Percentiles rank a stretch among this genome's conserved stretches.
Evolutionary conservation across 352 stramenopile genomes (phyloP).

Genomic region (Elongisporangium prolatum): DNA sequence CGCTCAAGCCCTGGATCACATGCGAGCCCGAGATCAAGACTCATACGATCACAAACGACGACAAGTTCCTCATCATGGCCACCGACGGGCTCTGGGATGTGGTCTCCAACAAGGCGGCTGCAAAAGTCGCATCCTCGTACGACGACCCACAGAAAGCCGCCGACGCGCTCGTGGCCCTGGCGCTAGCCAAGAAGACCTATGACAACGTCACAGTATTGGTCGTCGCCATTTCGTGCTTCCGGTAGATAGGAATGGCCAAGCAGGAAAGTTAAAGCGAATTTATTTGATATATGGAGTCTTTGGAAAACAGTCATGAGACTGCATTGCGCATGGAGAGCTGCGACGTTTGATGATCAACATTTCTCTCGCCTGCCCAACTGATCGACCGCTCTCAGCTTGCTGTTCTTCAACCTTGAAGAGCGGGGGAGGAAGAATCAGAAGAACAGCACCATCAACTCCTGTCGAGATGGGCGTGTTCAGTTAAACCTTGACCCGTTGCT

Average conservation of each 20-base stretch:
- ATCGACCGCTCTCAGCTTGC: not conserved
- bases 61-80: conserved; percentile 78
- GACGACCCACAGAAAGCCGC: conserved; percentile 52
- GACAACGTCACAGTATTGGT: conserved; percentile 84
- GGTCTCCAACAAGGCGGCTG: conserved; percentile 57
- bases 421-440: not conserved
- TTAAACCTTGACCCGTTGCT: not conserved
- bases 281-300: not conserved
- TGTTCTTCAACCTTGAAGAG: not conserved
- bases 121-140: conserved; percentile 45
- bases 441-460: not conserved
- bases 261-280: conserved; percentile 2
- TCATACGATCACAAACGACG: conserved; percentile 41
- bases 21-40: conserved; percentile 75
- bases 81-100: conserved; percentile 85
- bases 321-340: not conserved
- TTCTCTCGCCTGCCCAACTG: not conserved
- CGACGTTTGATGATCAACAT: not conserved
- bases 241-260: conserved; percentile 15
- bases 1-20: conserved; percentile 70
- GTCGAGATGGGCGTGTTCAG: not conserved
- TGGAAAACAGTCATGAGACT: too few relatives aligned
- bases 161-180: conserved; percentile 53
- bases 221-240: conserved; percentile 53
- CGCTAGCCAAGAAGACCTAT: conserved; percentile 41